Conservation (phyloP, 2,329 filamentous ascomycete species). For the Claviceps spartinae region DNA sequence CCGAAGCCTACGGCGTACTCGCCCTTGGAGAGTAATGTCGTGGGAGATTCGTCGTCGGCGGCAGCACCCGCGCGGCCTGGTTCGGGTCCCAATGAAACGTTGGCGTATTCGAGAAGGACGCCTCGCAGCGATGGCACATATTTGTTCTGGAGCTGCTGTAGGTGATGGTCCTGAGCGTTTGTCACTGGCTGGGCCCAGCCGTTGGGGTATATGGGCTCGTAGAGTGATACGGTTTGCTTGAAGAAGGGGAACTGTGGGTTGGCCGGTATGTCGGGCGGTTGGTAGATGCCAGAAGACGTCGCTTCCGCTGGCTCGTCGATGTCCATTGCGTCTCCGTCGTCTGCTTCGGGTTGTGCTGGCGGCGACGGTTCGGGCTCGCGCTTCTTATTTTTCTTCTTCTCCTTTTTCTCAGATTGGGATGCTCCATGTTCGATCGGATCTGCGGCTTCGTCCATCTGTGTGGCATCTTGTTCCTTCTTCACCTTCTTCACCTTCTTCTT, state of each 20-base stretch:
- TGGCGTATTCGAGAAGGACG: conserved; percentile 61
- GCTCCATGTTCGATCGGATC: conserved; percentile 4
- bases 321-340: conserved; percentile 23
- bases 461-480: conserved; percentile 14
- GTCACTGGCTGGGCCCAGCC: conserved; percentile 58
- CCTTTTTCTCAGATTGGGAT: conserved; percentile 20
- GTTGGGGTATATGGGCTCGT: conserved; percentile 58
- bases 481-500: conserved; percentile 14
- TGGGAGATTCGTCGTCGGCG: conserved; percentile 32
- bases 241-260: conserved; percentile 55
- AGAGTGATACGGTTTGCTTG: conserved; percentile 67
- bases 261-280: conserved; percentile 25
- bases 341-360: not conserved
- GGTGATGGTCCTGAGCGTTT: conserved; percentile 58
- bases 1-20: conserved; percentile 80
- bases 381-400: conserved; percentile 14
- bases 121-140: conserved; percentile 62
- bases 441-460: conserved; percentile 3
- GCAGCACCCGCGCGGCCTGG: conserved; percentile 37
- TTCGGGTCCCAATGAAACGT: conserved; percentile 49
- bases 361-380: conserved; percentile 1
- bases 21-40: conserved; percentile 43
- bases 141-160: conserved; percentile 60
- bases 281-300: conserved; percentile 20
- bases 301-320: conserved; percentile 20